Evolutionary conservation across 139 green algal species (phyloP), one percentile per base, ranked within the genome.

Genomic region (Edaphochlamys debaryana): DNA sequence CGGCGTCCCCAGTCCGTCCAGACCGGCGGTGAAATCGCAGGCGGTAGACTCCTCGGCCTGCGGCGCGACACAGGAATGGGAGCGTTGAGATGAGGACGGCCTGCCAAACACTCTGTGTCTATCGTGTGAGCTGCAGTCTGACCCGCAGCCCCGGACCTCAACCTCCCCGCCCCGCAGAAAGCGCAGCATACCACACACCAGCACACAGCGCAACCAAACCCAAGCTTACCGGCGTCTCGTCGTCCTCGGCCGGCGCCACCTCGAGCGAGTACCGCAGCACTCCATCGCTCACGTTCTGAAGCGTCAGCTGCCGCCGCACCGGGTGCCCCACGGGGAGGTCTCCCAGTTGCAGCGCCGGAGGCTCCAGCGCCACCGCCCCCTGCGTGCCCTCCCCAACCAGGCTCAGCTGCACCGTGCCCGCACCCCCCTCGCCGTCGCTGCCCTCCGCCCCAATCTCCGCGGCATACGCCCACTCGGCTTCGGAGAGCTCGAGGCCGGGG

Each of bases 241-340:
- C 90, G 30, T 91, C 79, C 13, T 85, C 54, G 52, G 87, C 87
- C 37, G 91, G 71, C 30, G 91, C 86, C 76, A 87, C 88, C 48
- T 87, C 79, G 52, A 95, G 56, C 40, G 66, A 73, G 81, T 95
- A 96, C 11, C 83, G 79, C 73, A 95, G 87, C 67, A 93, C 82
- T 32, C 93, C 93, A 63, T 87, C 88, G 79, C 87, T 93, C 63
- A 93, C 88, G 85, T 96, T 96, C 40, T 93, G 58, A 68, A 96
- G 79, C 17, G 69, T 83, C 20, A 95, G 58, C 30, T 72, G 87
- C 27, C 40, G 72, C 36, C 70, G 67, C 37, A 88, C 76, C 0
- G 85, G 73, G 36, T 93, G 85, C 13, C 92, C 92, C 7, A 95
- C 92, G 11, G 84, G 70, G 25, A 92, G 73, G 15, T 85, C 71